Base-by-base conservation (phyloP, 2,329 filamentous ascomycete species). In the Cladosporium sp. region DNA sequence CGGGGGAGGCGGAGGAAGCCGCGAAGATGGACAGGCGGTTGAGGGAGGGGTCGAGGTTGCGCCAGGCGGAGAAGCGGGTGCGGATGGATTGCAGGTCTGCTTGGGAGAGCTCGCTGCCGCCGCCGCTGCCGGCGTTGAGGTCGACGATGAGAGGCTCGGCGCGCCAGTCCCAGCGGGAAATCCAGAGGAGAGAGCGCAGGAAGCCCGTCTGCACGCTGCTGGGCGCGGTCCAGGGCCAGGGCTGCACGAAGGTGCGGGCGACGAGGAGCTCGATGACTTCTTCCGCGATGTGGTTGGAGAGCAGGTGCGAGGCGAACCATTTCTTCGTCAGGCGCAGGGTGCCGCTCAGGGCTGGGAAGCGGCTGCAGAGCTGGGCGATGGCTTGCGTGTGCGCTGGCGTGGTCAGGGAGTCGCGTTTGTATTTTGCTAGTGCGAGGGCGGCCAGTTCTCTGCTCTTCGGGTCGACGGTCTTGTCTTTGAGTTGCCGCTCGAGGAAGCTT, bases 91-190 rank as follows among this genome's bases (percentile, higher is more conserved):
- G 71, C 9, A 85, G 76, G 24, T 86, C 81, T 9, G 80, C 73
- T 7, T 74, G 69, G 7, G 80, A 79, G 63, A 95, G 76, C 12
- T 83, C 79, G 45, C 56, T 54, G 18, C 47, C 58, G 12, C 9
- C n/a, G n/a, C n/a, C n/a, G n/a, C n/a, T n/a, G n/a, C n/a, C 9
- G 22, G 22, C 22, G 27, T 60, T 61, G 20, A 89, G 79, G 66
- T 96, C 89, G 20, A 96, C 77, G 29, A 96, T 77, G 27, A 97
- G 75, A 1, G 93, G 87, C 47, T 90, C 85, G 7, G 84, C 77
- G 22, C 88, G 82, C 93, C 93, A 99, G 66, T 97, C 89, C 90
- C 93, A 99, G 37, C 83, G 79, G 1, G 90, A 83, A 12, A 99
- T 75, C 67, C 92, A 86, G 27, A 85, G 74, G 1, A 99, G 74